These are phyloP conservation scores for Backusella mclennaniae DNA, from an alignment of 192 early-diverging fungal species.

Conservation along the genomic window DNA sequence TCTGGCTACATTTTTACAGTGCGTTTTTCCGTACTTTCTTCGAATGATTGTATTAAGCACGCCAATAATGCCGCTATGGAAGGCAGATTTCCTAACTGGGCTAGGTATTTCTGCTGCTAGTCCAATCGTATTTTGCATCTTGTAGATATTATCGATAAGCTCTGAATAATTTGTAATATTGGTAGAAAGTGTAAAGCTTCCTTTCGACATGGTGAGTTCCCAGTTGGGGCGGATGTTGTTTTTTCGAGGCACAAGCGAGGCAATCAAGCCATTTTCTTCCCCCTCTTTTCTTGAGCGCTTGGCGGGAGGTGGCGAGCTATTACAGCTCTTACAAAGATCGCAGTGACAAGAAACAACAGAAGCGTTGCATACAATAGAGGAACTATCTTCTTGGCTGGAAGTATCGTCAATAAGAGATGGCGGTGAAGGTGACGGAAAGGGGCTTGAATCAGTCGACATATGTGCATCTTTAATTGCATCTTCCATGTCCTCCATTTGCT, in stretches of 20 bases:
- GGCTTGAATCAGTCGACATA: not conserved
- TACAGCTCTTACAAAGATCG: not conserved
- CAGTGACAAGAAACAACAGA: not conserved
- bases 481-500: conserved; percentile 10
- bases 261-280: not conserved
- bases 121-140: conserved; percentile 4
- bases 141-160: not conserved
- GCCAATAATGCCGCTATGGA: not conserved
- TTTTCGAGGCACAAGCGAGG: not conserved
- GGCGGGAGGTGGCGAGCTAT: not conserved
- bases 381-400: conserved; percentile 3
- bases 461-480: not conserved
- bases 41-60: conserved; percentile 1
- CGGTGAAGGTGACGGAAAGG: not conserved
- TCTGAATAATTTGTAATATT: conserved; percentile 6
- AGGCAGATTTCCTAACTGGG: not conserved
- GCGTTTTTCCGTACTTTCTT: conserved; percentile 12
- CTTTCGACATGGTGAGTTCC: conserved; percentile 1
- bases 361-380: not conserved
- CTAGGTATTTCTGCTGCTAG: not conserved
- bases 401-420: conserved; percentile 1
- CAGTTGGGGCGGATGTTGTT: not conserved
- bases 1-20: not conserved
- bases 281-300: not conserved
- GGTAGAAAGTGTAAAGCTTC: not conserved